Conservation (phyloP, 192 early-diverging fungal genomes). For the Linnemannia schmuckeri region DNA sequence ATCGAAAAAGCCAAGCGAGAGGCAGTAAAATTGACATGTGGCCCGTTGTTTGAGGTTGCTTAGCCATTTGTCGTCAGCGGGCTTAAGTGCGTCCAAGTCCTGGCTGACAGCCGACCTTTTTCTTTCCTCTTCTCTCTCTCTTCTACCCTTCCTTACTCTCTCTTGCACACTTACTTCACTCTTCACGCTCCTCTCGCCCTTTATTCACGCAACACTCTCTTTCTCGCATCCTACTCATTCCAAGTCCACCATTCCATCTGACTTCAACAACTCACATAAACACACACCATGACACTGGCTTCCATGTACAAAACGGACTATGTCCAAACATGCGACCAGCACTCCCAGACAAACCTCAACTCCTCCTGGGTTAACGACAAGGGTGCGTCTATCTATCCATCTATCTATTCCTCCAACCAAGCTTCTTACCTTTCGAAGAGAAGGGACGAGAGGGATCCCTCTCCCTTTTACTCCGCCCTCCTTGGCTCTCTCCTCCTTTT, state of each 20-base stretch:
- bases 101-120: neutral
- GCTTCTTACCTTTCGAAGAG: neutral
- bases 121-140: neutral
- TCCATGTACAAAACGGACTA: constrained; percentile 56
- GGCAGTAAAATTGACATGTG: neutral
- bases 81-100: no score
- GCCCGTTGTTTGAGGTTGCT: neutral
- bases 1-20: neutral
- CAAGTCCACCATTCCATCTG: neutral
- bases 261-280: neutral
- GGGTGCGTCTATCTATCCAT: constrained; percentile 33
- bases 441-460: neutral
- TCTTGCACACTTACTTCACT: neutral
- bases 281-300: constrained; percentile 42
- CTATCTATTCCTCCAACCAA: neutral
- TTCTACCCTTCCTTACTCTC: neutral
- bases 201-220: neutral
- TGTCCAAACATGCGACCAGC: constrained; percentile 61
- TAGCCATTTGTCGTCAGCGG: neutral
- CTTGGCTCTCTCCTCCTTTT: neutral
- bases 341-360: constrained; percentile 67
- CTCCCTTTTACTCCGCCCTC: neutral
- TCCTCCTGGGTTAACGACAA: constrained; percentile 74
- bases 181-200: neutral
- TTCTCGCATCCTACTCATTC: neutral